Conservation (phyloP, 1,284 basidiomycete genomes). For the Cutaneotrichosporon sp. region DNA sequence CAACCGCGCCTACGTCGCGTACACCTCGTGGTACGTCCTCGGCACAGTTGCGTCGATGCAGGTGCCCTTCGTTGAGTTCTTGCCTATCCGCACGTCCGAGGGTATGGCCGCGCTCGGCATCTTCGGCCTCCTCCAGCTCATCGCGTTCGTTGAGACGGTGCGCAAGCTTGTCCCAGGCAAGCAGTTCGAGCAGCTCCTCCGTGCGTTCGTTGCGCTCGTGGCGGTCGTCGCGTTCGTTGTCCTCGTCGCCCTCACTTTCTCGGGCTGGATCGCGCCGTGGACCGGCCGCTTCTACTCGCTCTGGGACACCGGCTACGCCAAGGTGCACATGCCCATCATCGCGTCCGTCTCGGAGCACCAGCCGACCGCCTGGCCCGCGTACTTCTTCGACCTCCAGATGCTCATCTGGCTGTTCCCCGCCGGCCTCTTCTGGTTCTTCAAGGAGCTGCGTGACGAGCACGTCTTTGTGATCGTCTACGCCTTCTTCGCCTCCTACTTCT, state of each 20-base stretch:
- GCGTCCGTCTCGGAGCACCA: conserved; percentile 99
- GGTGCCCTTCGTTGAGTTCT: conserved; percentile 98
- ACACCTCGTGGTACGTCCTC: conserved; percentile 96
- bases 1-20: conserved; percentile 88
- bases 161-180: conserved; percentile 86
- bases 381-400: conserved; percentile 99
- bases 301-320: conserved; percentile 99
- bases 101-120: conserved; percentile 99
- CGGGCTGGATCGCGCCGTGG: conserved; percentile 97
- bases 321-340: conserved; percentile 90
- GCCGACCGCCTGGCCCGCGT: conserved; percentile 98
- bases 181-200: conserved; percentile 85
- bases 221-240: conserved; percentile 72
- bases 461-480: conserved; percentile 99
- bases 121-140: conserved; percentile 94
- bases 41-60: conserved; percentile 98
- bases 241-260: conserved; percentile 81
- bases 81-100: conserved; percentile 93
- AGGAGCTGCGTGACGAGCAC: conserved; percentile 91
- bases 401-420: conserved; percentile 98
- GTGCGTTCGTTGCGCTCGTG: conserved; percentile 66
- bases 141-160: conserved; percentile 90
- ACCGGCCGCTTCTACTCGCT: conserved; percentile 99
- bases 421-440: conserved; percentile 92
- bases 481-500: conserved; percentile 95